Percentiles rank a stretch among this genome's conserved stretches.
Evolutionary conservation across 495 filamentous ascomycete species (phyloP).

Genomic region (Emericellopsis terricola): DNA sequence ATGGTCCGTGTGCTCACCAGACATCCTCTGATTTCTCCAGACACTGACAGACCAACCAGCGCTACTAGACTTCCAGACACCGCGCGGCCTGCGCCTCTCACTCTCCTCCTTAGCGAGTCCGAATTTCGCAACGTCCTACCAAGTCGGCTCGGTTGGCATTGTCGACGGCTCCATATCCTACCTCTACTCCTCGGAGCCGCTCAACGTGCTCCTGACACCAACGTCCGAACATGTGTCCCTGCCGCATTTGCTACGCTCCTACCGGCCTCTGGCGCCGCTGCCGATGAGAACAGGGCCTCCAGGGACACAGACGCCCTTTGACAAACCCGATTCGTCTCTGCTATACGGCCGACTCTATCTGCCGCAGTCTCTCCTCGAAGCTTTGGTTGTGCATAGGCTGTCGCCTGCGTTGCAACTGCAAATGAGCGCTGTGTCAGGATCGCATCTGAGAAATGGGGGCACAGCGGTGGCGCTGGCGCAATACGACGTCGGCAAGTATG

Average conservation of each 20-base stretch:
- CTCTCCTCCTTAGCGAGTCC: conserved; percentile 80
- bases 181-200: conserved; percentile 65
- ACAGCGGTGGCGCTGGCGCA: conserved; percentile 65
- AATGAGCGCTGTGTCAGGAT: conserved; percentile 65
- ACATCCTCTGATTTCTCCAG: background rate
- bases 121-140: conserved; percentile 83
- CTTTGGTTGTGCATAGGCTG: conserved; percentile 66
- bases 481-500: conserved; percentile 76
- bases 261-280: conserved; percentile 22
- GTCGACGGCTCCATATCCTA: conserved; percentile 88
- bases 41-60: conserved; percentile 24
- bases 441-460: conserved; percentile 52
- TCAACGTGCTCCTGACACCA: conserved; percentile 28
- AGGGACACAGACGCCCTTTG: conserved; percentile 2
- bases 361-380: conserved; percentile 69
- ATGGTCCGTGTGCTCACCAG: conserved; percentile 31
- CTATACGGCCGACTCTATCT: conserved; percentile 84
- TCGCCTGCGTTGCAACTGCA: conserved; percentile 64
- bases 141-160: conserved; percentile 62
- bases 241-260: conserved; percentile 26
- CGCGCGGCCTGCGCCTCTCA: conserved; percentile 59
- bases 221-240: conserved; percentile 27
- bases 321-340: conserved; percentile 26
- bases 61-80: conserved; percentile 69
- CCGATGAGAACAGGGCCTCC: conserved; percentile 4